A percentile compares a stretch with the other conserved stretches of the same genome.
Conservation (phyloP, 139 green algal genomes). For the Trebouxia sp. region DNA sequence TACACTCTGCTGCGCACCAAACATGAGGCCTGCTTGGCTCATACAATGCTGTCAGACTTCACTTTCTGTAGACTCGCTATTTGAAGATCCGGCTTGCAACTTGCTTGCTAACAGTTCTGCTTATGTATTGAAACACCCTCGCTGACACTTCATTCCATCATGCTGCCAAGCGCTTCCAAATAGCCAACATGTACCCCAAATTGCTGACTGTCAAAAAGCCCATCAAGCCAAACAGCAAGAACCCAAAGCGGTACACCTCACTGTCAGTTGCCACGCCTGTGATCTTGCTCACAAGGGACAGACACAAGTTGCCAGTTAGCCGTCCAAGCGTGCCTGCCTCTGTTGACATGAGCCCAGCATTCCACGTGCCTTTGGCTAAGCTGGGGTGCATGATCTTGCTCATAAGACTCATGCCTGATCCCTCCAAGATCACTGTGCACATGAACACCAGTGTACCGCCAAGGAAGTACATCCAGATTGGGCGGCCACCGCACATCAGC, state of each 20-base stretch:
- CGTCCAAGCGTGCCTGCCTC: slow-evolving; percentile 29
- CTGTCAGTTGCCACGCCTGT: neutral
- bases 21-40: too few species aligned
- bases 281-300: slow-evolving; percentile 25
- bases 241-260: slow-evolving; percentile 16
- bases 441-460: slow-evolving; percentile 17
- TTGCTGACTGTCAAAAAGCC: neutral
- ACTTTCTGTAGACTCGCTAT: too few species aligned
- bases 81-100: neutral
- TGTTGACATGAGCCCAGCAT: slow-evolving; percentile 28
- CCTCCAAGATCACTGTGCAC: slow-evolving; percentile 24
- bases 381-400: slow-evolving; percentile 28
- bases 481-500: neutral
- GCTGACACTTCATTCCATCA: neutral
- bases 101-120: neutral
- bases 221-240: slow-evolving; percentile 15
- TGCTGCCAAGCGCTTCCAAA: slow-evolving; percentile 21
- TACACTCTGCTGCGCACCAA: too few species aligned
- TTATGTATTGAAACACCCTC: neutral
- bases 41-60: too few species aligned
- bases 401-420: neutral
- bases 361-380: slow-evolving; percentile 22
- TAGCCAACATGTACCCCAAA: slow-evolving; percentile 30
- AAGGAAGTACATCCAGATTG: slow-evolving; percentile 23
- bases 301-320: slow-evolving; percentile 14